A percentile compares a stretch with the other conserved stretches of the same genome.
Evolutionary conservation across 441 rosid genomes (phyloP).

Genomic region (Corymbia citriodora): DNA sequence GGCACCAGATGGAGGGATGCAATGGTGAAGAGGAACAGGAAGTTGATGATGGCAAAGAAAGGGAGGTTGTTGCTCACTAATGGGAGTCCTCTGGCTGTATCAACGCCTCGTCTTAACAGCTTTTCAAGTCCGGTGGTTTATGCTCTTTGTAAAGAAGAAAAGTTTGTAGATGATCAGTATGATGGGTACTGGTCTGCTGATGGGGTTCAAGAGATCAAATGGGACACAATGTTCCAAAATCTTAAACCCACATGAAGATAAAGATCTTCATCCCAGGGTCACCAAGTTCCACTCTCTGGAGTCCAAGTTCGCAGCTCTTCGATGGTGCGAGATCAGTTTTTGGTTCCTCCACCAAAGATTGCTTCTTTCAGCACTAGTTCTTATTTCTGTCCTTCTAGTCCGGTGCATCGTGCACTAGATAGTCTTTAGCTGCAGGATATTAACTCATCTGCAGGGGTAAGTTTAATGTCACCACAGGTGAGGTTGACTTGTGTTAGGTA

Average conservation of each 20-base stretch:
- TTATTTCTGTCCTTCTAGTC: conserved; percentile 1
- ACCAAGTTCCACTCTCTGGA: background rate
- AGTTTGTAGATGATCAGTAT: conserved; percentile 8
- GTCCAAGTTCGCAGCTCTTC: background rate
- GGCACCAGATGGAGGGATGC: conserved; percentile 17
- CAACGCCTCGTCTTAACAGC: conserved; percentile 10
- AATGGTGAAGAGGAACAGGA: conserved; percentile 57
- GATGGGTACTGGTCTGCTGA: conserved; percentile 40
- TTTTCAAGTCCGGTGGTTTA: conserved; percentile 15
- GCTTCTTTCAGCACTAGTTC: background rate
- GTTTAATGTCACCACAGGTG: background rate
- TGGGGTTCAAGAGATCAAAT: conserved; percentile 45
- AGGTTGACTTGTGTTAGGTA: background rate
- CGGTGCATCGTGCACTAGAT: background rate
- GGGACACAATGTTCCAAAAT: conserved; percentile 19
- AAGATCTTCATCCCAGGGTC: background rate
- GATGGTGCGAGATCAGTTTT: conserved; percentile 63
- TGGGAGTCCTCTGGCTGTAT: conserved; percentile 1
- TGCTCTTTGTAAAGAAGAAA: conserved; percentile 2
- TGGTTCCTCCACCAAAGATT: conserved; percentile 45
- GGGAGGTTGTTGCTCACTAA: conserved; percentile 5
- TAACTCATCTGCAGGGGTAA: background rate
- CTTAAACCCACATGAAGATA: conserved; percentile 8
- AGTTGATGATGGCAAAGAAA: conserved; percentile 7
- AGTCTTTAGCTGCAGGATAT: conserved; percentile 2